Evolutionary conservation across 2,329 filamentous ascomycete genomes (phyloP).

Genomic region (Sporothrix humicola): DNA sequence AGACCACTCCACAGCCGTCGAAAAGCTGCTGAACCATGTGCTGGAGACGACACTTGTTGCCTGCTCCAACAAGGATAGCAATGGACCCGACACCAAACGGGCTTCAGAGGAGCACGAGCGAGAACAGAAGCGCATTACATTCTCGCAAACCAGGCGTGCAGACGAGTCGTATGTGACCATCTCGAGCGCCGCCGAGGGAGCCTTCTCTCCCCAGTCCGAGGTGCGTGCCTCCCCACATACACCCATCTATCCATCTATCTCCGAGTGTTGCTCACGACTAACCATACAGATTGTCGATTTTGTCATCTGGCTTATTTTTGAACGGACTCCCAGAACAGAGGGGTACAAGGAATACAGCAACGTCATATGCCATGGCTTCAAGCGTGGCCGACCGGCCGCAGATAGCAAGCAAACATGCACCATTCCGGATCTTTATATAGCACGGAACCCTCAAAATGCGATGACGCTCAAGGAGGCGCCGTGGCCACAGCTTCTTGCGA

Average conservation of each 20-base stretch:
- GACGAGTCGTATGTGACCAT: slow-evolving; percentile 64
- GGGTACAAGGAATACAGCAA: slow-evolving; percentile 26
- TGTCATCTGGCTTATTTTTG: slow-evolving; percentile 78
- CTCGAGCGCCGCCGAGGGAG: slow-evolving; percentile 53
- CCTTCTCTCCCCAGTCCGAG: slow-evolving; percentile 65
- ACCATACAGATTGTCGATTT: slow-evolving; percentile 73
- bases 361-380: slow-evolving; percentile 82
- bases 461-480: slow-evolving; percentile 68
- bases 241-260: slow-evolving; percentile 26
- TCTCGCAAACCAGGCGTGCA: slow-evolving; percentile 60
- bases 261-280: not conserved
- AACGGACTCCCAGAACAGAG: slow-evolving; percentile 53
- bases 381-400: slow-evolving; percentile 49
- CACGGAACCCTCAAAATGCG: slow-evolving; percentile 73
- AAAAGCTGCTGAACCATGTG: slow-evolving; percentile 57
- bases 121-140: slow-evolving; percentile 62
- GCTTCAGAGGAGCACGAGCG: slow-evolving; percentile 46
- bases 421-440: slow-evolving; percentile 70
- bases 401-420: slow-evolving; percentile 22
- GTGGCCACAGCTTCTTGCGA: slow-evolving; percentile 76
- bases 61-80: slow-evolving; percentile 40
- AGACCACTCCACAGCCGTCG: slow-evolving; percentile 40
- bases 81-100: slow-evolving; percentile 22
- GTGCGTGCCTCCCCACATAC: slow-evolving; percentile 50
- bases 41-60: slow-evolving; percentile 76